phyloP scores from a whole-genome alignment of 2,329 filamentous ascomycete species.

The Sporothrix globosa region DNA sequence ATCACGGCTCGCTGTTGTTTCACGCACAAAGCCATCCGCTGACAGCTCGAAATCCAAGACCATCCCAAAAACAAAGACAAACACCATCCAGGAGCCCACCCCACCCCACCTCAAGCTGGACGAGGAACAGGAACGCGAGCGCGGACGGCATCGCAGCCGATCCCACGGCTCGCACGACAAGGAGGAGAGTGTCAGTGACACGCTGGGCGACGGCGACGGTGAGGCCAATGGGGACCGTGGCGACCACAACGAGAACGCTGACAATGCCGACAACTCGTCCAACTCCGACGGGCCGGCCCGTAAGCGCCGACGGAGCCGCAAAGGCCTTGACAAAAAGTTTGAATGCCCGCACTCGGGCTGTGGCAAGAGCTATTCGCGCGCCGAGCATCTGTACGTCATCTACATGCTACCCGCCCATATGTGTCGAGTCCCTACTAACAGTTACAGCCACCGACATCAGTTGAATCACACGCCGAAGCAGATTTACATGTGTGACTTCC shows the following conservation, averaged over 20 bases:
- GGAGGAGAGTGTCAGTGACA: slow-evolving; percentile 45
- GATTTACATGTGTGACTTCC: slow-evolving; percentile 91
- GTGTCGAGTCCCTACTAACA: neutral
- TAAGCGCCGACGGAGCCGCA: slow-evolving; percentile 72
- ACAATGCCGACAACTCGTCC: slow-evolving; percentile 53
- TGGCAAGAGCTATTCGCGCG: slow-evolving; percentile 93
- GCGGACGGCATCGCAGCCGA: slow-evolving; percentile 49
- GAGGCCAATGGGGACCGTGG: slow-evolving; percentile 46
- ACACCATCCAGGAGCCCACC: slow-evolving; percentile 47
- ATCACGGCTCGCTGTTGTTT: slow-evolving; percentile 43
- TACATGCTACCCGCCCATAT: neutral
- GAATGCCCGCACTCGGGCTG: slow-evolving; percentile 85
- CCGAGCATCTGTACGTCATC: slow-evolving; percentile 80
- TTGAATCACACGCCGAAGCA: slow-evolving; percentile 95
- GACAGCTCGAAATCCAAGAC: neutral
- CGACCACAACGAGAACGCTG: slow-evolving; percentile 32
- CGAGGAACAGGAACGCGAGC: slow-evolving; percentile 41
- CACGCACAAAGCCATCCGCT: slow-evolving; percentile 45
- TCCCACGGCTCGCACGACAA: slow-evolving; percentile 46
- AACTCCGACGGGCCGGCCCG: slow-evolving; percentile 58
- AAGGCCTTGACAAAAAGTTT: slow-evolving; percentile 79
- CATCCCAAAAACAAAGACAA: slow-evolving; percentile 39
- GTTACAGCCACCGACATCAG: slow-evolving; percentile 78
- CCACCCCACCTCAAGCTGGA: slow-evolving; percentile 50
- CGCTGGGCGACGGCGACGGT: slow-evolving; percentile 47